Evolutionary conservation across 176 grass and related monocot genomes (phyloP), one percentile per base, ranked within the genome.

Genomic region (Avena insularis): DNA sequence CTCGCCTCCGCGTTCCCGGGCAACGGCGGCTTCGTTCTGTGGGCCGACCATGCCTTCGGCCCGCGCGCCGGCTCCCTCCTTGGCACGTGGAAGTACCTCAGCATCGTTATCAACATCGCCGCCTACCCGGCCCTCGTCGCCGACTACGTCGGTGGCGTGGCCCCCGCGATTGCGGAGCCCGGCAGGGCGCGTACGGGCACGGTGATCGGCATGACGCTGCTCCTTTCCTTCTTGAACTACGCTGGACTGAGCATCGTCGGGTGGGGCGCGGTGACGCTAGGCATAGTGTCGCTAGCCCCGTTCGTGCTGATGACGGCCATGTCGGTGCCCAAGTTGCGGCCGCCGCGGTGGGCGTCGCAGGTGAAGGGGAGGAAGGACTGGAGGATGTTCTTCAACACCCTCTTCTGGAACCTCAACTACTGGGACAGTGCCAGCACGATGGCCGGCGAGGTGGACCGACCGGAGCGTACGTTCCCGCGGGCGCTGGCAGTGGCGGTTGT

Each of bases 341-440:
- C 90, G 23, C 49, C 53, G 9, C 50, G 95, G 66, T 97, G 95
- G 95, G 58, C 83, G 77, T 60, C 14, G 83, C 92, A 20, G 56
- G 25, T n/a, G 16, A 20, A 72, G 20, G 40, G 70, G 9, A 72
- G 58, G 5, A 92, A 78, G 90, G 86, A 97, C 57, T 91, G 90
- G 95, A 94, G 91, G 59, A 68, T 92, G 29, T 97, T 94, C 84
- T 92, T 97, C 81, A 97, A 97, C 90, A 97, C 95, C 6, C 67
- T 97, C 6, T 97, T 97, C 65, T 97, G 95, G 95, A 97, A 97
- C 55, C 85, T 97, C 69, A 97, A 97, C 71, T 97, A 91, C 80
- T 97, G 95, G 95, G 95, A 97, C 80, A 97, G 84, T 60, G 95
- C 84, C 50, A 92, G 90, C 78, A 94, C 95, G 29, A 94, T 97